Percentiles rank a stretch among this genome's conserved stretches.
Conservation (phyloP, 1,284 basidiomycete species). For the Pholiota adiposa region DNA sequence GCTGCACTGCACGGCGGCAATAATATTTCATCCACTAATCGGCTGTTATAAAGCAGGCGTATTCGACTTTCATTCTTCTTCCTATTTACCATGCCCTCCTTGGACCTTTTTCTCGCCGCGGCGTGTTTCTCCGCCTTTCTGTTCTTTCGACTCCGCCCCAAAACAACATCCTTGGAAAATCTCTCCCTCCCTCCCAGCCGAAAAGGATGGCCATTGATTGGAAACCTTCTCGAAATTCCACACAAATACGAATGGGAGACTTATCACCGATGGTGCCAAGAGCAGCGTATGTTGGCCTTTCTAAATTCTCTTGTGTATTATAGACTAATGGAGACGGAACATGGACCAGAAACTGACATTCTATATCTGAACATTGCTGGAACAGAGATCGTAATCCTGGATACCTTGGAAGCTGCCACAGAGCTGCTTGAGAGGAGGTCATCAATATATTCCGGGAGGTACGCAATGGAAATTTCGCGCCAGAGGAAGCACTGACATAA, state of each 20-base stretch:
- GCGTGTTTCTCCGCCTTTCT: too few species aligned
- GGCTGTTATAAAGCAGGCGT: too few species aligned
- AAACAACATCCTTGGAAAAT: too few species aligned
- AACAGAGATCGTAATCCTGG: slow-evolving; percentile 40
- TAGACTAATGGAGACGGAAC: background rate
- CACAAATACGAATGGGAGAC: slow-evolving; percentile 35
- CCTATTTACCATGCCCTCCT: too few species aligned
- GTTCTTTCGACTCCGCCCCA: too few species aligned
- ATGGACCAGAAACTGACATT: slow-evolving; percentile 42
- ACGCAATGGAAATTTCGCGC: background rate
- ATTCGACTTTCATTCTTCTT: too few species aligned
- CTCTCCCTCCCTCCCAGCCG: slow-evolving; percentile 40
- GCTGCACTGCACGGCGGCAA: too few species aligned
- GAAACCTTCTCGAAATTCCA: slow-evolving; percentile 39
- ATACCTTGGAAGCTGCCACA: slow-evolving; percentile 34
- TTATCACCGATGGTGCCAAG: slow-evolving; percentile 37
- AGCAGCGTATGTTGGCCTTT: slow-evolving; percentile 31
- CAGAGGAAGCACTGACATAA: too few species aligned
- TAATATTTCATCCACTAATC: too few species aligned
- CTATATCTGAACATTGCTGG: slow-evolving; percentile 39
- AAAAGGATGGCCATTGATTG: slow-evolving; percentile 35
- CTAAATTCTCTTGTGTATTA: background rate
- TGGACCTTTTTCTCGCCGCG: too few species aligned
- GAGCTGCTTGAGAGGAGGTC: slow-evolving; percentile 45
- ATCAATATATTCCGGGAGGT: slow-evolving; percentile 38